phyloP scores from a whole-genome alignment of 2,329 filamentous ascomycete species.

The Coniella lustricola region DNA sequence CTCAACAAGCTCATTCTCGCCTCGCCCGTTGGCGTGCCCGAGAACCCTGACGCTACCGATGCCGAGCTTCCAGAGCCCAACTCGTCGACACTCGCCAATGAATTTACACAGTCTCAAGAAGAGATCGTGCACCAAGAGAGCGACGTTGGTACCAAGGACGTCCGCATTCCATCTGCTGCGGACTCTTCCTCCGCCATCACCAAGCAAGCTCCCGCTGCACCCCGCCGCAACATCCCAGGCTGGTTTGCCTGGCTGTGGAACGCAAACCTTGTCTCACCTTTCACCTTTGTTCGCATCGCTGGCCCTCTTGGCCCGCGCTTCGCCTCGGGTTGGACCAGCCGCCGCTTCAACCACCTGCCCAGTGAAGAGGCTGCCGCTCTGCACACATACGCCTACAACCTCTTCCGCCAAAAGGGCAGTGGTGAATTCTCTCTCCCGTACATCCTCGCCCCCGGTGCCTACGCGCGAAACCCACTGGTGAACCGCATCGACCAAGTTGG shows the following conservation, averaged over 20 bases:
- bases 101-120: conserved; percentile 71
- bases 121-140: conserved; percentile 33
- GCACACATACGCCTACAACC: conserved; percentile 88
- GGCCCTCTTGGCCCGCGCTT: conserved; percentile 87
- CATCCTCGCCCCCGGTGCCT: conserved; percentile 87
- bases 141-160: conserved; percentile 28
- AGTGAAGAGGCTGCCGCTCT: conserved; percentile 71
- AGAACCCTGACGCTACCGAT: conserved; percentile 83
- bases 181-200: conserved; percentile 26
- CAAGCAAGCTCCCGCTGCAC: conserved; percentile 28
- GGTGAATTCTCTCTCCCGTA: conserved; percentile 93
- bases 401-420: conserved; percentile 86
- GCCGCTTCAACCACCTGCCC: conserved; percentile 85
- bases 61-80: conserved; percentile 72
- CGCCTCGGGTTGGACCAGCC: conserved; percentile 89
- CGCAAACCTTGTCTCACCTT: conserved; percentile 81
- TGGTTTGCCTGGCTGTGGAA: conserved; percentile 97
- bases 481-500: conserved; percentile 81
- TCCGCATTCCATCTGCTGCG: conserved; percentile 30
- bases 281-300: conserved; percentile 79
- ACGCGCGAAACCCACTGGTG: conserved; percentile 81
- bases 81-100: conserved; percentile 65
- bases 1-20: conserved; percentile 95
- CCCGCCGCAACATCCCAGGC: conserved; percentile 59
- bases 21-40: conserved; percentile 88